A percentile compares a stretch with the other conserved stretches of the same genome.
Conservation (phyloP, 2,329 filamentous ascomycete species). For the Dothideomycetes sp. region DNA sequence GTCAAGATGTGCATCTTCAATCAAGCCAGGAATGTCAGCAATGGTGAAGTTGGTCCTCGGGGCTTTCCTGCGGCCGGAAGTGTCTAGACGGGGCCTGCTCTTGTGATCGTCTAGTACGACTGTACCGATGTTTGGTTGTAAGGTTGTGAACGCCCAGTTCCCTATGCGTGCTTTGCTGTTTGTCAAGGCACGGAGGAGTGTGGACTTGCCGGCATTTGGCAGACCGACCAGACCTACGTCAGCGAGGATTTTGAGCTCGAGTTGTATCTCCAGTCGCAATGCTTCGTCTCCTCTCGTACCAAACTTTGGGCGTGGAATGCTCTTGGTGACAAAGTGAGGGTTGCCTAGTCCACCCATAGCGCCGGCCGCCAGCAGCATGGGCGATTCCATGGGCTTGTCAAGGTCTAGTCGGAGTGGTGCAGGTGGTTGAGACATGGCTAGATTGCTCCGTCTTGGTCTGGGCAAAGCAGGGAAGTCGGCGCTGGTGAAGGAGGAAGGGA, state of each 20-base stretch:
- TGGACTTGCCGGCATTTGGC: slow-evolving; percentile 94
- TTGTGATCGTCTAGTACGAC: slow-evolving; percentile 83
- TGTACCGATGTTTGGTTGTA: slow-evolving; percentile 91
- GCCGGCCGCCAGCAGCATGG: slow-evolving; percentile 76
- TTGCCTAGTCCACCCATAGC: slow-evolving; percentile 87
- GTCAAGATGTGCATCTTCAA: slow-evolving; percentile 86
- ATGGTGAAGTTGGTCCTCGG: slow-evolving; percentile 75
- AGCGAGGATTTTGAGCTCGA: slow-evolving; percentile 89
- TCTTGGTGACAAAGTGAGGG: slow-evolving; percentile 75
- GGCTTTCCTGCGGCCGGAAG: slow-evolving; percentile 18
- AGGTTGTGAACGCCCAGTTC: slow-evolving; percentile 92
- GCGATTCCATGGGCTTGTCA: slow-evolving; percentile 62
- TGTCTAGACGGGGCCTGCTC: slow-evolving; percentile 52
- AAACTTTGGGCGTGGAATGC: slow-evolving; percentile 68
- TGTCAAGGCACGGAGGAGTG: slow-evolving; percentile 74
- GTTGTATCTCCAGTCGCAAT: slow-evolving; percentile 65
- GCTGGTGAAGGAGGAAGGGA: slow-evolving; percentile 55
- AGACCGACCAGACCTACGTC: slow-evolving; percentile 91
- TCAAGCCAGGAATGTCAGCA: slow-evolving; percentile 88
- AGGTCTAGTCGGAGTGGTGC: slow-evolving; percentile 54
- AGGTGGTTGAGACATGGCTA: slow-evolving; percentile 57
- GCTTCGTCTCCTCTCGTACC: slow-evolving; percentile 78
- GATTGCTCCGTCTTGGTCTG: slow-evolving; percentile 42
- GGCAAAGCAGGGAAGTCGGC: slow-evolving; percentile 48
- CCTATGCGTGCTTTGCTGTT: slow-evolving; percentile 84